phyloP scores from a whole-genome alignment of 2,329 filamentous ascomycete genomes.

The Fusarium sp. region DNA sequence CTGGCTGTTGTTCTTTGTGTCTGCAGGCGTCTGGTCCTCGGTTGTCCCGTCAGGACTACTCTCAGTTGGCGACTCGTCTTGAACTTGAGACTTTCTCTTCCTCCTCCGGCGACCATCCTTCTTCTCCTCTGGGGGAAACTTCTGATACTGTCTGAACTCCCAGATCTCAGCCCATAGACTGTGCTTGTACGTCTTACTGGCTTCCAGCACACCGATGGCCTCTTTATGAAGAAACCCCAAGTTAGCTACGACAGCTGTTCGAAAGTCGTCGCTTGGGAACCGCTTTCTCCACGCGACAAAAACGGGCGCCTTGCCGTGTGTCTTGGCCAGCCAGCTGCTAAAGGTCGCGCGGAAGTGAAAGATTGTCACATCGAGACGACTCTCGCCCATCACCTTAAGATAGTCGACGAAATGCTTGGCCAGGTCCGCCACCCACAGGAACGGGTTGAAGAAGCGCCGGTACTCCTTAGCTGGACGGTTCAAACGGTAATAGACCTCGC shows the following conservation, averaged over 20 bases:
- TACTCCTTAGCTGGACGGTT: slow-evolving; percentile 70
- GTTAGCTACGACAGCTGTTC: slow-evolving; percentile 69
- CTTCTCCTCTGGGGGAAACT: background rate
- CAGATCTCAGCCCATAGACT: slow-evolving; percentile 66
- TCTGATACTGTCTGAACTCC: slow-evolving; percentile 51
- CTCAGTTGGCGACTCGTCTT: background rate
- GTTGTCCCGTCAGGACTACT: background rate
- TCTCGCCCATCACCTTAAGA: slow-evolving; percentile 54
- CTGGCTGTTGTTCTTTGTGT: slow-evolving; percentile 25
- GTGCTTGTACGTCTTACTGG: slow-evolving; percentile 49
- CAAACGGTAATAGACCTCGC: slow-evolving; percentile 73
- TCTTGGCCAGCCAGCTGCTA: slow-evolving; percentile 62
- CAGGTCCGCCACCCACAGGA: slow-evolving; percentile 78
- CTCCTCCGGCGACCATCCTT: background rate
- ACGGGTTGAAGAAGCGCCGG: slow-evolving; percentile 68
- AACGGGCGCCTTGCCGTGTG: slow-evolving; percentile 54
- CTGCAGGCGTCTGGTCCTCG: background rate
- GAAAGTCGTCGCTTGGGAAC: slow-evolving; percentile 68
- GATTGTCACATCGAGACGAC: slow-evolving; percentile 58
- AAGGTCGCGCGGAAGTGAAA: slow-evolving; percentile 70
- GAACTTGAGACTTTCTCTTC: background rate
- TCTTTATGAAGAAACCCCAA: slow-evolving; percentile 75
- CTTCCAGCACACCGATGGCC: slow-evolving; percentile 60
- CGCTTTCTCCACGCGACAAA: slow-evolving; percentile 68
- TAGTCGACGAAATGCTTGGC: slow-evolving; percentile 80